phyloP scores from a whole-genome alignment of 73 alveolate genomes.

The Tetrahymena borealis region DNA sequence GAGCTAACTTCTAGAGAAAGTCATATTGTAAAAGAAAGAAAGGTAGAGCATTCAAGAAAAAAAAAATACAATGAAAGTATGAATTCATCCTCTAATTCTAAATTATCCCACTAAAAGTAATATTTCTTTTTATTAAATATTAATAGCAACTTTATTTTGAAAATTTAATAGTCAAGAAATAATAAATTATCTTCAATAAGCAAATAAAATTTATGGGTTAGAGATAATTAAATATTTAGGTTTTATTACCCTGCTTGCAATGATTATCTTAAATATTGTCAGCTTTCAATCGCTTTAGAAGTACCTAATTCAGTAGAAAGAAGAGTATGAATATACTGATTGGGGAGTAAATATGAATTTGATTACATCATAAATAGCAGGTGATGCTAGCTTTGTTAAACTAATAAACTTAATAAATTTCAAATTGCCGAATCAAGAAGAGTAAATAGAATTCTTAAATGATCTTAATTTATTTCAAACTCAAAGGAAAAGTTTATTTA shows the following conservation, averaged over 20 bases:
- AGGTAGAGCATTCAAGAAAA: too few species aligned
- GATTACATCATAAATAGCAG: neutral
- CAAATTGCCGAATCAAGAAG: neutral
- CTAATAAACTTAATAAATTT: too few species aligned
- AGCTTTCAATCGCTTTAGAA: neutral
- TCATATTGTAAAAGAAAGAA: too few species aligned
- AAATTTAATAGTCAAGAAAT: neutral
- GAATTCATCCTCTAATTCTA: too few species aligned
- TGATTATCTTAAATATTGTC: neutral
- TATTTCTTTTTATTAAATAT: too few species aligned
- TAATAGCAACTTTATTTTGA: too few species aligned
- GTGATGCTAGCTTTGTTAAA: neutral
- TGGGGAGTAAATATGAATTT: neutral
- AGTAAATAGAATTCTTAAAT: too few species aligned
- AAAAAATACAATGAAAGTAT: too few species aligned
- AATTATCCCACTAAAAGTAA: neutral
- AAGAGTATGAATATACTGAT: neutral
- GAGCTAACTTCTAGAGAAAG: too few species aligned
- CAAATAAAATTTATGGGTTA: neutral
- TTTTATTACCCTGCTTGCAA: neutral
- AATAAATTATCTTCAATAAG: too few species aligned
- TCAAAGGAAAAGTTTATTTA: neutral
- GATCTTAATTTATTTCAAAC: neutral
- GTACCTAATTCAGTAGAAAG: neutral
- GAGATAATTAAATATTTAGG: neutral